Conservation (phyloP, 31 red algal species). For the Porphyra umbilicalis region DNA sequence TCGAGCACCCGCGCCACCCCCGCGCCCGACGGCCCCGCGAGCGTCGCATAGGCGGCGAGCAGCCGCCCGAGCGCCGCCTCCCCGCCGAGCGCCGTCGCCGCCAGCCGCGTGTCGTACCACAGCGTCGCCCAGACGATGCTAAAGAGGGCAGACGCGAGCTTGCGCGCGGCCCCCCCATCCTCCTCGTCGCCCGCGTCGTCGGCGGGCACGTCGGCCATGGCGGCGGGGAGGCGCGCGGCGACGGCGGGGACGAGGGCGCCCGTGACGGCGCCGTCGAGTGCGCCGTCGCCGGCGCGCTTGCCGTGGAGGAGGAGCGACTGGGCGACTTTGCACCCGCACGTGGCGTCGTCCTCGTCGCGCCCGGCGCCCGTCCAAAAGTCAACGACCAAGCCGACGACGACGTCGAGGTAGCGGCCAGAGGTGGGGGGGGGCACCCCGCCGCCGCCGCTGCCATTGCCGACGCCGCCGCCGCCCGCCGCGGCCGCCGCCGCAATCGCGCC, state of each 20-base stretch:
- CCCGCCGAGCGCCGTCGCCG: not conserved
- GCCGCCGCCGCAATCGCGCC: not conserved
- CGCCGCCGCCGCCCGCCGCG: not conserved
- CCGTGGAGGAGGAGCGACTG: constrained; percentile 30
- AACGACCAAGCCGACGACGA: constrained; percentile 24
- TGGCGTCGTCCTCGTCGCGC: constrained; percentile 52
- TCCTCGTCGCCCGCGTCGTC: not conserved
- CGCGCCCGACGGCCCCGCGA: not conserved
- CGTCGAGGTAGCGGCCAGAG: not conserved
- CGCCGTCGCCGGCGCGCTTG: not conserved
- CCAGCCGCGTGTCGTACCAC: not conserved
- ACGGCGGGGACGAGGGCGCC: not conserved
- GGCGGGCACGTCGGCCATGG: not conserved
- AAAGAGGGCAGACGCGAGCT: not conserved
- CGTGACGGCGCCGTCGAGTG: not conserved
- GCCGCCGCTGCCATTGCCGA: not conserved
- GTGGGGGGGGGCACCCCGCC: too few relatives aligned
- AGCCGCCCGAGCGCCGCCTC: not conserved
- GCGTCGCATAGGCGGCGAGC: not conserved
- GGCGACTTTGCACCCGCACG: constrained; percentile 44
- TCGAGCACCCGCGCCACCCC: not conserved
- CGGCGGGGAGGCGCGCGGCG: not conserved
- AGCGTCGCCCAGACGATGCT: not conserved
- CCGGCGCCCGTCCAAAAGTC: constrained; percentile 29
- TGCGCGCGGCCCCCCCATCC: not conserved